These are phyloP conservation scores for Aspergillus sclerotioniger DNA, from an alignment of 495 filamentous ascomycete genomes.

Conservation along the genomic window DNA sequence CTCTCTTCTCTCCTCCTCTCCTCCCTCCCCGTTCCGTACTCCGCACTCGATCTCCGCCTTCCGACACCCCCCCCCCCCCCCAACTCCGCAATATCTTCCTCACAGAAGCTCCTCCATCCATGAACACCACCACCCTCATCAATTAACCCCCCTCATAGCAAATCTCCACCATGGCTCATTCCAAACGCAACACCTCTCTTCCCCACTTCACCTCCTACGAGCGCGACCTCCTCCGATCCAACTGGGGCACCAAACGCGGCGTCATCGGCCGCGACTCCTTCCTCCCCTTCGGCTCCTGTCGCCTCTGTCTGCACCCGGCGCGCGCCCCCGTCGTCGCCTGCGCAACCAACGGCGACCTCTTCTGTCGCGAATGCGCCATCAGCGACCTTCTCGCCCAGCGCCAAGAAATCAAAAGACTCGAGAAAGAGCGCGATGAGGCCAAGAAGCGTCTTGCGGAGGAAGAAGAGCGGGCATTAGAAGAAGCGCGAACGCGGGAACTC, in stretches of 20 bases:
- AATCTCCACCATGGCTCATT: constrained; percentile 41
- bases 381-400: constrained; percentile 86
- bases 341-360: constrained; percentile 80
- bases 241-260: constrained; percentile 81
- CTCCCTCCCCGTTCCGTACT: not conserved
- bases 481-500: constrained; percentile 35
- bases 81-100: not conserved
- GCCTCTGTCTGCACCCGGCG: constrained; percentile 82
- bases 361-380: constrained; percentile 93
- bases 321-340: constrained; percentile 80
- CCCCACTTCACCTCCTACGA: constrained; percentile 96
- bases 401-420: constrained; percentile 85
- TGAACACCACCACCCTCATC: not conserved
- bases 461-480: constrained; percentile 35
- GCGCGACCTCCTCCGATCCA: constrained; percentile 70
- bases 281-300: constrained; percentile 87
- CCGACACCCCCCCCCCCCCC: not conserved
- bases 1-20: too few species aligned
- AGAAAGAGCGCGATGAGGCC: constrained; percentile 60
- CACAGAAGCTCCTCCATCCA: not conserved
- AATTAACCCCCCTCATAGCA: not conserved
- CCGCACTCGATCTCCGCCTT: not conserved
- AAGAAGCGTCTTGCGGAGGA: constrained; percentile 39
- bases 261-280: constrained; percentile 90
- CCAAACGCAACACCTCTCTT: constrained; percentile 93